Percentiles rank a stretch among this genome's conserved stretches.
phyloP scores from a whole-genome alignment of 352 stramenopile species.

The Pythium scleroteichum region DNA sequence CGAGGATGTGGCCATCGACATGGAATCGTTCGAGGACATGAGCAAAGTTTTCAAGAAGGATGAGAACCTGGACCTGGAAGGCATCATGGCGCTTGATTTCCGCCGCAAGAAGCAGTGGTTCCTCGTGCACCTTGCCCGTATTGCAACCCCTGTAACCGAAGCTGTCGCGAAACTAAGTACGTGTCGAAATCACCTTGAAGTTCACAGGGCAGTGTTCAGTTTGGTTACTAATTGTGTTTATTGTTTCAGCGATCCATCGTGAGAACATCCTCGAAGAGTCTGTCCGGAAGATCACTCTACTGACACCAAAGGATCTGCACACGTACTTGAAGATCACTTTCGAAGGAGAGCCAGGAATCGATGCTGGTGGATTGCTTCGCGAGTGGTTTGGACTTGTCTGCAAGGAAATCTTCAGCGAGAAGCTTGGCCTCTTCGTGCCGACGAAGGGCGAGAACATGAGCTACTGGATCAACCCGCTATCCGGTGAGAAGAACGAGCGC shows the following conservation, averaged over 20 bases:
- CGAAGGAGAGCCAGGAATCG: constrained; percentile 64
- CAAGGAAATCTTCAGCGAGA: constrained; percentile 73
- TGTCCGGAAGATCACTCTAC: constrained; percentile 40
- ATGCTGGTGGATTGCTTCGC: constrained; percentile 74
- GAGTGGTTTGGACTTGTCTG: constrained; percentile 82
- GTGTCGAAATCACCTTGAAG: constrained; percentile 17
- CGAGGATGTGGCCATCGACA: constrained; percentile 66
- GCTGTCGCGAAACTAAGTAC: constrained; percentile 66
- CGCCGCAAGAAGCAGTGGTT: constrained; percentile 86
- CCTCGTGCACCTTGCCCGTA: constrained; percentile 63
- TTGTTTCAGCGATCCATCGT: constrained; percentile 43
- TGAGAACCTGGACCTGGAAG: constrained; percentile 67
- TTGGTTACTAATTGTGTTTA: background rate
- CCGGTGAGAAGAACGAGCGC: constrained; percentile 45
- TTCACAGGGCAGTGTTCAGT: background rate
- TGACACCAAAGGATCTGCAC: constrained; percentile 46
- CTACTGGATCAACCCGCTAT: constrained; percentile 83
- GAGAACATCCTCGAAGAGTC: constrained; percentile 63
- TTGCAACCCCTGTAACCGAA: constrained; percentile 64
- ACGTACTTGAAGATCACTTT: constrained; percentile 77
- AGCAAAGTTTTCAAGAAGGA: constrained; percentile 35
- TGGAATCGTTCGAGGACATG: constrained; percentile 60
- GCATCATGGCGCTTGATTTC: constrained; percentile 78
- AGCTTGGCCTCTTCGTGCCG: constrained; percentile 66
- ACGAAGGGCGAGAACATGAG: constrained; percentile 77